Base-by-base conservation (phyloP, 2,329 filamentous ascomycete species). In the Tolypocladium inflatum region DNA sequence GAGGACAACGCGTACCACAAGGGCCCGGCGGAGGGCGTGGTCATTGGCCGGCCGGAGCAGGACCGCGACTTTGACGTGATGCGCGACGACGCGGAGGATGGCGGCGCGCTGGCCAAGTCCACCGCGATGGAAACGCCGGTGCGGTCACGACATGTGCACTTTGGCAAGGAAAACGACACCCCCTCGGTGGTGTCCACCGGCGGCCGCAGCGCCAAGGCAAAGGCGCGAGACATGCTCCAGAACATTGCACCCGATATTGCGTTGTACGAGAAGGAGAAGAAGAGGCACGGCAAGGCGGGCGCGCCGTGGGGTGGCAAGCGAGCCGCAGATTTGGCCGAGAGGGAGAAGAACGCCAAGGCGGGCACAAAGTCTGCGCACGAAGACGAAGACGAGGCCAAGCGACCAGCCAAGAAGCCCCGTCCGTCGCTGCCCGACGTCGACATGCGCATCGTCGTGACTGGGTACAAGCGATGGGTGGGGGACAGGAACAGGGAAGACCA, bases 201-300 rank as follows among this genome's bases (percentile, higher is more conserved):
- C 33, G 90, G 89, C 63, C 87, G 94, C 57, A 94, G 90, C 66
- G 93, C 94, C 17, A 99, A 97, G 70, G 86, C 88, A 45, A 88
- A 89, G 67, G 94, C 94, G 15, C 76, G 88, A n/a, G 83, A 86
- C 39, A 86, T 84, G 62, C 75, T 97, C 9, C 90, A 94, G 57
- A 82, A 84, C 41, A 78, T 93, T 58, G 91, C 90, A 1, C 83
- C 87, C 0, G 94, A 99, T 68, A 91, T 97, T 67, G 88, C 87
- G 2, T 77, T 95, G 38, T 99, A 94, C 67, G 89, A 97, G 68
- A 96, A 94, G 69, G 94, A 99, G 74, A 91, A 84, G 77, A 97
- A 96, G 75, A 85, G 94, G 23, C 72, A 75, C 8, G 67, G 69
- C 61, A 84, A 80, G 62, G 73, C 76, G 55, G 77, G 69, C 3